Evolutionary conservation across 2,329 filamentous ascomycete species (phyloP), one percentile per base, ranked within the genome.

Genomic region (Pseudopyricularia javanii): DNA sequence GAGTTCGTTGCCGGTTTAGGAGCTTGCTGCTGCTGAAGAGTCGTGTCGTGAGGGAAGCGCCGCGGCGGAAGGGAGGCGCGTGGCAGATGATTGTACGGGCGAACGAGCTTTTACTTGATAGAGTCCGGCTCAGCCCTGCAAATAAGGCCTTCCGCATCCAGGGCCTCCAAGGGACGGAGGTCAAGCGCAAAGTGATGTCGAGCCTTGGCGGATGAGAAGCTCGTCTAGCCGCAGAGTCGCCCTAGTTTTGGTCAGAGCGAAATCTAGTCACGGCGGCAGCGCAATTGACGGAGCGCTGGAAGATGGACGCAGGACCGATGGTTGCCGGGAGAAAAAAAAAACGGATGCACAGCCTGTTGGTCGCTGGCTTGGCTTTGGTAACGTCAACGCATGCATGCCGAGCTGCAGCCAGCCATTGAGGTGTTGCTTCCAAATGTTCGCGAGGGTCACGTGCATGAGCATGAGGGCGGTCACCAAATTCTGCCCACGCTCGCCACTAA

Each of bases 91-190:
- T 30, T 2, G 12, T n/a, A 35, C n/a, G 17, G 37, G 40, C 50
- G 22, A 34, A 30, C 24, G 40, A 52, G 50, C 50, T 52, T 32
- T 33, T 33, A 33, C 43, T 57, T 53, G 49, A 53, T 53, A 51
- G 49, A 51, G 52, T 57, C 52, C 52, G 57, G 54, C 57, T 56
- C 56, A 60, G 51, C 55, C 54, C 55, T 54, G 58, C 14, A 24
- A 54, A 37, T 11, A 54, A 30, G 37, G 35, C 34, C 54, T 35
- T 45, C 51, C 53, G 51, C 59, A 61, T 60, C 26, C 54, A 59
- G 52, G 32, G 20, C 22, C 48, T 24, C 30, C 35, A 45, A 17
- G 24, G 40, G 40, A 45, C 40, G 14, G 9, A 35, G 6, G 33
- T 35, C 33, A 12, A 35, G 33, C 33, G 33, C 28, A 30, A 20